phyloP scores from a whole-genome alignment of 345 rosid species.

The Sapria himalayana region DNA sequence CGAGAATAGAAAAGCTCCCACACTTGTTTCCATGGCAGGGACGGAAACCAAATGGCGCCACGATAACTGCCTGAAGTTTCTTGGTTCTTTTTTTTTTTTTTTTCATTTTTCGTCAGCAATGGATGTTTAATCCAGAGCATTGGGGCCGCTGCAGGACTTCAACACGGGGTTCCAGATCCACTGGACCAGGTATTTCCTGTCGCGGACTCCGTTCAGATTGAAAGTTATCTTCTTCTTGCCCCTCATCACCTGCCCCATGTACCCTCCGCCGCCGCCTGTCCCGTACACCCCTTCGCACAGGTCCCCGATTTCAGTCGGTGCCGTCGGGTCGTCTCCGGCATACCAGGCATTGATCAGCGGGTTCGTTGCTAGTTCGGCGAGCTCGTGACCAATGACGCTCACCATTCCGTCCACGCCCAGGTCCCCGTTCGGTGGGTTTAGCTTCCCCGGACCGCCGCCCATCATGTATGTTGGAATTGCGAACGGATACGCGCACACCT shows the following conservation, averaged over 20 bases:
- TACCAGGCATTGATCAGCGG: constrained; percentile 94
- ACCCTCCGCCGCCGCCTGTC: constrained; percentile 88
- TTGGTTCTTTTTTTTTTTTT: too few species aligned
- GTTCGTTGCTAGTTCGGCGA: constrained; percentile 70
- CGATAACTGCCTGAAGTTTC: too few species aligned
- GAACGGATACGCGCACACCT: constrained; percentile 84
- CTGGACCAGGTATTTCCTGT: constrained; percentile 63
- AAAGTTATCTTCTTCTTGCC: constrained; percentile 41
- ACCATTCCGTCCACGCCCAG: constrained; percentile 86
- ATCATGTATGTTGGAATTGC: constrained; percentile 86
- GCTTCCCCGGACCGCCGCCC: constrained; percentile 37
- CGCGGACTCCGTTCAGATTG: constrained; percentile 53
- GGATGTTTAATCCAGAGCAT: constrained; percentile 27
- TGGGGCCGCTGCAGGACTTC: constrained; percentile 75
- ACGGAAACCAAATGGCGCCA: too few species aligned
- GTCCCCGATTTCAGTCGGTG: constrained; percentile 84
- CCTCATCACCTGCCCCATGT: constrained; percentile 63
- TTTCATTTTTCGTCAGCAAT: neutral
- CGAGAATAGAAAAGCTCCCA: too few species aligned
- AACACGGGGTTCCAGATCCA: constrained; percentile 79
- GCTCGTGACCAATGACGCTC: constrained; percentile 86
- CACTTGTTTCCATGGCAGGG: too few species aligned
- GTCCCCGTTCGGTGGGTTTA: constrained; percentile 63
- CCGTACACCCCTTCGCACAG: constrained; percentile 83
- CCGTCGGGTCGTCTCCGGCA: constrained; percentile 93